Evolutionary conservation across 495 filamentous ascomycete species (phyloP).

Genomic region (Podospora fimiseda): DNA sequence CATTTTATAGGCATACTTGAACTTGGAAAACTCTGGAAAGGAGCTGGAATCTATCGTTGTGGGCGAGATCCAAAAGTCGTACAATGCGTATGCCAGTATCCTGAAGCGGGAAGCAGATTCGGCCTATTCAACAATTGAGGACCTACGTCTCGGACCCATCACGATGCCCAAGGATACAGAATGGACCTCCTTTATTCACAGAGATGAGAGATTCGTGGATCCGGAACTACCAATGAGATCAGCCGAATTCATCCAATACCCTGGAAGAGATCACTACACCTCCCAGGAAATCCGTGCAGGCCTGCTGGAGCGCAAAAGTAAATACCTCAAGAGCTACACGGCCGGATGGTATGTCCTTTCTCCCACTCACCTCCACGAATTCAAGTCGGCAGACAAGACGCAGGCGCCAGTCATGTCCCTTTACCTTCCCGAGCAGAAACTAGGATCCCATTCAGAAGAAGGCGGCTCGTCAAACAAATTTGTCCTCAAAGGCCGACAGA

Average conservation of each 20-base stretch:
- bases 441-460: slow-evolving; percentile 82
- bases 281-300: slow-evolving; percentile 82
- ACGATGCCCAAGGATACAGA: slow-evolving; percentile 86
- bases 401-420: slow-evolving; percentile 86
- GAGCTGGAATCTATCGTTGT: slow-evolving; percentile 95
- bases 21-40: slow-evolving; percentile 87
- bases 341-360: slow-evolving; percentile 95
- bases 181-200: slow-evolving; percentile 77
- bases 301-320: slow-evolving; percentile 93
- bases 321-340: slow-evolving; percentile 96
- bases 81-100: slow-evolving; percentile 85
- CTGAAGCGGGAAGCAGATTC: slow-evolving; percentile 84
- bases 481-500: slow-evolving; percentile 91
- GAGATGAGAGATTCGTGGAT: slow-evolving; percentile 82
- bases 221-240: slow-evolving; percentile 72
- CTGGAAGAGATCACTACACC: slow-evolving; percentile 83
- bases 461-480: slow-evolving; percentile 95
- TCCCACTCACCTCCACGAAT: slow-evolving; percentile 94
- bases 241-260: slow-evolving; percentile 81
- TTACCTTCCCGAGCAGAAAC: slow-evolving; percentile 87
- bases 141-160: slow-evolving; percentile 76
- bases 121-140: slow-evolving; percentile 68
- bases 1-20: slow-evolving; percentile 70
- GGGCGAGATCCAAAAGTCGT: slow-evolving; percentile 93
- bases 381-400: slow-evolving; percentile 75